These are phyloP conservation scores for Trichoderma afroharzianum DNA, from an alignment of 2,329 filamentous ascomycete species.

Conservation along the genomic window DNA sequence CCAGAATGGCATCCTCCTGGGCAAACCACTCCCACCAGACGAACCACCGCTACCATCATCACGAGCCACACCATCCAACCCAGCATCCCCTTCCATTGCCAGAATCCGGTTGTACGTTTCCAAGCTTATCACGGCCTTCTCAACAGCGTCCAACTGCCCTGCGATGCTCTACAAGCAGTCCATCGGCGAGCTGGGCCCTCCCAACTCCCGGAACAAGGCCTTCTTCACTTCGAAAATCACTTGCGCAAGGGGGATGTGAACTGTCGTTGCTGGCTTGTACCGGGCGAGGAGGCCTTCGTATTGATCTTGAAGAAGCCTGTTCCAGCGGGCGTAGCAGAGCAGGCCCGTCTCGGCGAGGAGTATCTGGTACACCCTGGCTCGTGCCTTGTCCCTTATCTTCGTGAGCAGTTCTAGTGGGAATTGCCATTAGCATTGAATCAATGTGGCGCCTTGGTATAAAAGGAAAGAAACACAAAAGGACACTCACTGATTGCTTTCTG, in stretches of 20 bases:
- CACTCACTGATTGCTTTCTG: neutral
- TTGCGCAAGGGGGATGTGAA: neutral
- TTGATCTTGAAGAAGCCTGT: neutral
- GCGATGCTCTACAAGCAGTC: neutral
- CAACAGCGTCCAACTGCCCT: neutral
- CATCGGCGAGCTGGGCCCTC: neutral
- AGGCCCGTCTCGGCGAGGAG: neutral
- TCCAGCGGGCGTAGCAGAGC: neutral
- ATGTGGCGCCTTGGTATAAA: neutral
- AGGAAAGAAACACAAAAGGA: neutral
- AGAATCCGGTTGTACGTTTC: neutral
- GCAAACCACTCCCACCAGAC: neutral
- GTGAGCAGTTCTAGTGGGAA: neutral
- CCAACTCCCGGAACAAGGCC: neutral
- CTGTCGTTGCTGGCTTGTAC: neutral
- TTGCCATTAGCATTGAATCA: neutral
- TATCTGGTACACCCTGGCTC: neutral
- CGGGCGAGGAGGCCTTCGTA: neutral
- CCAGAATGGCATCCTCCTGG: neutral
- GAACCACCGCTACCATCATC: too few species aligned
- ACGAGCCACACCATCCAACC: neutral
- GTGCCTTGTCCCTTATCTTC: neutral
- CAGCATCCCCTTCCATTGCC: neutral
- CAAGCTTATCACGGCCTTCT: neutral
- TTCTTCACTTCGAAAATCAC: neutral